phyloP scores from a whole-genome alignment of 2,329 filamentous ascomycete species.

The Ophiostoma pallidulum region DNA sequence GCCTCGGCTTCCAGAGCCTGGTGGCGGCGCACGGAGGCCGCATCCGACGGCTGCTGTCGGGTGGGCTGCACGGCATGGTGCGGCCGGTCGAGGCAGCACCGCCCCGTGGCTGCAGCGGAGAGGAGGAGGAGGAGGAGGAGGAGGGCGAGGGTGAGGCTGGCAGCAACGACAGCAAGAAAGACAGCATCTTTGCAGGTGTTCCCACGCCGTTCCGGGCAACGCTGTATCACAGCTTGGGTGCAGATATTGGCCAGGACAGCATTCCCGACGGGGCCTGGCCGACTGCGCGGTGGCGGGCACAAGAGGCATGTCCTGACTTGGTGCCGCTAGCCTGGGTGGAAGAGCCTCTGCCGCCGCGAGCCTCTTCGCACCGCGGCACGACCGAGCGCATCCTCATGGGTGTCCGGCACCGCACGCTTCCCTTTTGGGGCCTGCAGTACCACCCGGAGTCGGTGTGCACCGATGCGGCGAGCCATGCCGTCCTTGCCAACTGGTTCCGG shows the following conservation, averaged over 20 bases:
- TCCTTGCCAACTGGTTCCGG: constrained; percentile 69
- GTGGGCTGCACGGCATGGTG: constrained; percentile 76
- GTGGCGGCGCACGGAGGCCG: constrained; percentile 52
- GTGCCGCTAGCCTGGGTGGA: constrained; percentile 55
- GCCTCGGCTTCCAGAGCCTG: constrained; percentile 80
- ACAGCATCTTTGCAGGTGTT: constrained; percentile 57
- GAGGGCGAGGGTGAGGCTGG: too few species aligned
- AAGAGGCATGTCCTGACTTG: constrained; percentile 30
- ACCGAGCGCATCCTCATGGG: constrained; percentile 63
- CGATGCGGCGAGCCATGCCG: constrained; percentile 49
- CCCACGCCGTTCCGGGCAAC: constrained; percentile 53
- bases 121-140: too few species aligned
- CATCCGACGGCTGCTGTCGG: constrained; percentile 51
- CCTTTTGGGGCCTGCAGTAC: constrained; percentile 83
- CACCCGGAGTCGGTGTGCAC: constrained; percentile 87
- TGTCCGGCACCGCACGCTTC: constrained; percentile 55
- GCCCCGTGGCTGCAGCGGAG: too few species aligned
- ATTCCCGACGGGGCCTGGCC: constrained; percentile 29
- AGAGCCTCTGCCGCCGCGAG: constrained; percentile 31
- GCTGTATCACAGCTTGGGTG: constrained; percentile 62
- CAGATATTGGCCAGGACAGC: constrained; percentile 41
- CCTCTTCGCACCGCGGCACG: constrained; percentile 26
- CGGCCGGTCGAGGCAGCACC: constrained; percentile 29
- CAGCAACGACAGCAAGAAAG: too few species aligned
- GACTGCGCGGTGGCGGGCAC: constrained; percentile 31